Evolutionary conservation across 1,284 basidiomycete genomes (phyloP), one percentile per base, ranked within the genome.

Genomic region (Trichosporon sp.): DNA sequence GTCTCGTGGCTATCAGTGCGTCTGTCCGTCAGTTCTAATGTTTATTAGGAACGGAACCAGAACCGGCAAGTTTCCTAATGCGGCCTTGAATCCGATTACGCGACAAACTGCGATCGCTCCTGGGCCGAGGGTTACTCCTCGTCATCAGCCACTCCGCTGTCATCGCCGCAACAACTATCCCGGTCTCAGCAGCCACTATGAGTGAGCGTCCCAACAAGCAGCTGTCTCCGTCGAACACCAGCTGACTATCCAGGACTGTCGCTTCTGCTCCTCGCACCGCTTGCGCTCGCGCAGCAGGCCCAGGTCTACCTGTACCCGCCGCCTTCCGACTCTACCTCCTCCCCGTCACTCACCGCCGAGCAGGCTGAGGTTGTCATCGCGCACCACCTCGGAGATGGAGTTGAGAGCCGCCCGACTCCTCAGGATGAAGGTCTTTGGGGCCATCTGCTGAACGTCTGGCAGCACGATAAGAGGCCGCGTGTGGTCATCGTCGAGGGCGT

Each of bases 281-380:
- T 68, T 31, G 71, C 63, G 19, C 66, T 68, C n/a, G 68, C 68
- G 26, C 64, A 59, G 10, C 64, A 48, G 31, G 69, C 69, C 5
- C 82, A 84, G 76, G 78, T 85, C 66, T 84, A 80, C 75, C 79
- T 84, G 51, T 76, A 83, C 74, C 84, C 84, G 1, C 67, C 80
- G 5, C 83, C 83, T 0, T 70, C 77, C 19, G n/a, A 48, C 6
- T 70, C 68, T 63, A 66, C 67, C 69, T 69, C 69, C 4, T 69
- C 73, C 14, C 81, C 81, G 16, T 80, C 82, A 1, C 77, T 85
- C 8, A 72, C 77, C 1, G 73, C 78, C 19, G 76, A 73, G 32
- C 82, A 84, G 74, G 84, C 83, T 6, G 77, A 82, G 63, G 80
- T 82, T 1, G 82, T 84, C 11, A 75, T 85, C 43, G 70, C 75